phyloP scores from a whole-genome alignment of 768 basidiomycete genomes.

The Podaxis mareebaensis region DNA sequence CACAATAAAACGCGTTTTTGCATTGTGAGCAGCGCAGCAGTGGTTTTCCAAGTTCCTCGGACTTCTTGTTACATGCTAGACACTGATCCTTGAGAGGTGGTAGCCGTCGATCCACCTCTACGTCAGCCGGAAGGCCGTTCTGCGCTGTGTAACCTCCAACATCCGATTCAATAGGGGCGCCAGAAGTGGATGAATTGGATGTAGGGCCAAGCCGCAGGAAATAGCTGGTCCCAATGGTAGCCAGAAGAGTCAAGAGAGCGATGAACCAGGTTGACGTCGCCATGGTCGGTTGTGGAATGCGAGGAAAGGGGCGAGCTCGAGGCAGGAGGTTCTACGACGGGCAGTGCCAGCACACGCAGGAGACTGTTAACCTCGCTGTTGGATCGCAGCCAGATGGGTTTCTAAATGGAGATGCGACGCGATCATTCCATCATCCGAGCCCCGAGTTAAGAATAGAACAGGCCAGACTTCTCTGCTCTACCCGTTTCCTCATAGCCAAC shows the following conservation, averaged over 20 bases:
- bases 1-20: conserved; percentile 12
- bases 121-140: neutral
- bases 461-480: no score
- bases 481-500: no score
- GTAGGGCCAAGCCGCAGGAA: neutral
- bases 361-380: neutral
- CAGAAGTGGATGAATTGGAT: neutral
- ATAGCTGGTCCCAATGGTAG: conserved; percentile 5
- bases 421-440: neutral
- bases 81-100: conserved; percentile 2
- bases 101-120: neutral
- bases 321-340: neutral
- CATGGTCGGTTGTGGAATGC: neutral
- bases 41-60: conserved; percentile 1
- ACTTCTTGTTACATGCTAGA: neutral
- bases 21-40: conserved; percentile 9
- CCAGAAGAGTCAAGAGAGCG: conserved; percentile 7
- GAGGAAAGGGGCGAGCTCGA: neutral
- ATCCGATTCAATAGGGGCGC: neutral
- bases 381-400: neutral
- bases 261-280: neutral
- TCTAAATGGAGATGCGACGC: neutral
- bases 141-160: neutral
- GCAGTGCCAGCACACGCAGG: neutral
- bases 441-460: neutral